phyloP scores from a whole-genome alignment of 2,329 filamentous ascomycete species.

The Bretziella fagacearum region DNA sequence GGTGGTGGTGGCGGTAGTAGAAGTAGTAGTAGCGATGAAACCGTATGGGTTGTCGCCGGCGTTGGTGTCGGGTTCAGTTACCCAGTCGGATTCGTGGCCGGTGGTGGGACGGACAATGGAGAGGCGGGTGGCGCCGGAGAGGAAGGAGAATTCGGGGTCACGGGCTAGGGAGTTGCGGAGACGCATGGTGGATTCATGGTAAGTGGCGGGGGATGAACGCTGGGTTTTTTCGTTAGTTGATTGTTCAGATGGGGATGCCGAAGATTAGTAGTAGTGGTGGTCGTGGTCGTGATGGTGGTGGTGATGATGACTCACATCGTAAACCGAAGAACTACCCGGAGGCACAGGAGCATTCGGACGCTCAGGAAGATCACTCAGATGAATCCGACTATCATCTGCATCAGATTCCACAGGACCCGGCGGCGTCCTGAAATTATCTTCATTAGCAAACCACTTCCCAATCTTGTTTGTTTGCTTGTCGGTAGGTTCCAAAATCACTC shows the following conservation, averaged over 20 bases:
- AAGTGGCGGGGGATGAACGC: background rate
- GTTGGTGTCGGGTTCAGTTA: conserved; percentile 3
- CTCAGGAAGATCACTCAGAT: conserved; percentile 3
- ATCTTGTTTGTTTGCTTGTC: too few species aligned
- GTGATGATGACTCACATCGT: background rate
- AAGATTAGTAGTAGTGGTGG: background rate
- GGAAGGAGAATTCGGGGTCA: background rate
- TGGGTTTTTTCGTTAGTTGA: background rate
- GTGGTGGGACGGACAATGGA: background rate
- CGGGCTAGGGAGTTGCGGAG: background rate
- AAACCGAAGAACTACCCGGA: conserved; percentile 1
- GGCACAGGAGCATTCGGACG: conserved; percentile 1
- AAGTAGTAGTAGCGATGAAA: too few species aligned
- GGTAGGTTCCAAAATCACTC: too few species aligned
- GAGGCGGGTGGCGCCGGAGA: background rate
- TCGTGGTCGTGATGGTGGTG: too few species aligned
- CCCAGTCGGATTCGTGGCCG: conserved; percentile 8
- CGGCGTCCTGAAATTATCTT: too few species aligned
- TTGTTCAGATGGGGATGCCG: background rate
- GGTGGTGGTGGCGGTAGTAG: background rate
- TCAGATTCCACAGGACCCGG: too few species aligned
- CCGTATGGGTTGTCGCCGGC: background rate
- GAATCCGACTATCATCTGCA: too few species aligned
- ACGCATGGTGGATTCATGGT: background rate
- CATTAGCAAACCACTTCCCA: too few species aligned